Percentiles rank a stretch among this genome's conserved stretches.
These are phyloP conservation scores for Skeletonema grethae DNA, from an alignment of 108 stramenopile genomes.

Conservation along the genomic window DNA sequence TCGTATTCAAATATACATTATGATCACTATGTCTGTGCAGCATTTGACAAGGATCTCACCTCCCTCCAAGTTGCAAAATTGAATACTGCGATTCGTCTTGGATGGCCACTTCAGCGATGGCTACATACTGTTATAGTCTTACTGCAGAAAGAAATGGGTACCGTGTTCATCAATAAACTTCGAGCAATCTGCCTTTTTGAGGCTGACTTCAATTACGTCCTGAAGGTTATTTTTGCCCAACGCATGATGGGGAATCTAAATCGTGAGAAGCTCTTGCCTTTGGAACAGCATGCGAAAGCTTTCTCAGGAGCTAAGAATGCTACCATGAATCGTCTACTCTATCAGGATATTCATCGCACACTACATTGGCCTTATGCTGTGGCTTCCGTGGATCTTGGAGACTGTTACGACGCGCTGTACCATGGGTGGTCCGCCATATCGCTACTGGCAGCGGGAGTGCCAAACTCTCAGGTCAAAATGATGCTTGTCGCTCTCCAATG, in stretches of 20 bases:
- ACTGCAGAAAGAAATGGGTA: conserved; percentile 33
- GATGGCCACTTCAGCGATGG: conserved; percentile 20
- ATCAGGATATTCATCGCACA: background rate
- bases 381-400: background rate
- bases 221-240: background rate
- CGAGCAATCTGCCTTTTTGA: no score
- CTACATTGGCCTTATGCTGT: background rate
- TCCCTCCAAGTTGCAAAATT: conserved; percentile 17
- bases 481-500: no score
- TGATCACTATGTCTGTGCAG: conserved; percentile 18
- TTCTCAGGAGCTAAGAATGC: background rate
- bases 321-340: background rate
- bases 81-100: background rate
- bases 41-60: background rate
- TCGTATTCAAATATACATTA: conserved; percentile 20
- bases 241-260: background rate
- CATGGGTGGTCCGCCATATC: background rate
- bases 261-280: background rate
- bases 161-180: conserved; percentile 3
- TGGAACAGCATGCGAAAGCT: background rate
- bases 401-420: background rate
- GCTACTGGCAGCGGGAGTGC: background rate
- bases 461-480: background rate
- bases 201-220: no score
- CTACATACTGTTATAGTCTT: conserved; percentile 12